phyloP scores from a whole-genome alignment of 305 asterid species.

The Solanum hybrid region DNA sequence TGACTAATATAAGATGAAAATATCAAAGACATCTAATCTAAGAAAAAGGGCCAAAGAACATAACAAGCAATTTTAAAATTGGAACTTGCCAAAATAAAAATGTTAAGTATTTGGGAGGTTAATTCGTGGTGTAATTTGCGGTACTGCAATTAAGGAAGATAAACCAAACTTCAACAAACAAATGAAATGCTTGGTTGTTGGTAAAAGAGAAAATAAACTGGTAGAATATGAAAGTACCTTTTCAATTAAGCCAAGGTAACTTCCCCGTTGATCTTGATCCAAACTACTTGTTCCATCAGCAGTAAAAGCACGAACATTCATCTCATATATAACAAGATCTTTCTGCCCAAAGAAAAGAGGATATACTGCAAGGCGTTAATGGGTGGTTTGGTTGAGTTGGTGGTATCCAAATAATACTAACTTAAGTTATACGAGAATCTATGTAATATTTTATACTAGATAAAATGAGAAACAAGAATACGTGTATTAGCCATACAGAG shows the following conservation, averaged over 20 bases:
- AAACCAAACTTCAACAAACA: neutral
- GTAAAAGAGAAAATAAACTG: neutral
- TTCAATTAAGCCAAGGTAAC: constrained; percentile 90
- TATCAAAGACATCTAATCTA: neutral
- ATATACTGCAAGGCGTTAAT: neutral
- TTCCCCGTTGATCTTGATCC: constrained; percentile 64
- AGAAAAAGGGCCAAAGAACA: neutral
- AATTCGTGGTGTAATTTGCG: neutral
- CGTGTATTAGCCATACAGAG: neutral
- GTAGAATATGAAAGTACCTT: constrained; percentile 40
- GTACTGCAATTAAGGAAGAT: neutral
- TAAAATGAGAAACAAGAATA: neutral
- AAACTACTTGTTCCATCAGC: constrained; percentile 84
- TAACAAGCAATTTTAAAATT: neutral
- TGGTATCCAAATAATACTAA: neutral
- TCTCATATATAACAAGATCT: constrained; percentile 88
- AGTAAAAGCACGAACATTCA: constrained; percentile 91
- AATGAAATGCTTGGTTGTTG: neutral
- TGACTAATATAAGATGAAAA: neutral
- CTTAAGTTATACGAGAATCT: neutral
- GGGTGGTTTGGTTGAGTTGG: neutral
- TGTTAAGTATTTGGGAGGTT: neutral
- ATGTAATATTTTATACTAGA: neutral
- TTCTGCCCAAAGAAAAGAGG: constrained; percentile 42
- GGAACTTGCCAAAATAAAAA: neutral